Evolutionary conservation across 164 flowering plant species (phyloP), one percentile per base, ranked within the genome.

Genomic region (Aristolochia californica): DNA sequence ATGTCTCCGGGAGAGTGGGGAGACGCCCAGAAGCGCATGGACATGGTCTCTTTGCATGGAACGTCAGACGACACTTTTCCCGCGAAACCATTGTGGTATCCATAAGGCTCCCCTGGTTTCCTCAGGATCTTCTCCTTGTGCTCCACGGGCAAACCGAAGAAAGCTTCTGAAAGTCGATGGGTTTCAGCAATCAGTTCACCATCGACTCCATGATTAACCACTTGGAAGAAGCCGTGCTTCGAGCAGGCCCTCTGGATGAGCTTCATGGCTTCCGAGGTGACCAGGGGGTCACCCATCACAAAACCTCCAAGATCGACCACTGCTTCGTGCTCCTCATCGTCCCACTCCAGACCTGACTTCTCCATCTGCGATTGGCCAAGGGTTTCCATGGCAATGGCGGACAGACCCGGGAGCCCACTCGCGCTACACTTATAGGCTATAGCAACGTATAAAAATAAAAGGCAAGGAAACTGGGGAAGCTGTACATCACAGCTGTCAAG

Each of bases 41-140:
- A 77, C 28, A 89, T 72, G 1, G 91, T 89, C 70, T 89, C 97
- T 72, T 89, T 89, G 95, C 96, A 84, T 10, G 91, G 96, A 84
- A 56, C 48, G 75, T 76, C 5, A n/a, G 80, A 63, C 0, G 81
- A 67, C 51, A 58, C 80, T 2, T 91, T 73, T 43, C 74, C 78
- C 0, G 81, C 63, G 56, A 77, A 84, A 30, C 82, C 82, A 15
- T 79, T 75, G 0, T 87, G 74, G 53, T 84, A 84, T 2, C 95
- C 95, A 23, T 69, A 70, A 14, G 64, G 43, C 16, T 64, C 52
- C 0, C 82, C 87, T 1, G 77, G 74, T 51, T 69, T 70, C 60
- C 72, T 69, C 14, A 55, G 30, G 7, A 66, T 71, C 23, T 61
- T 61, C 30, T 71, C 69, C 62, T 88, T 85, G 59, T 63, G 62